These are phyloP conservation scores for Chernovozyma aurita DNA, from an alignment of 1,139 yeast species.

Conservation along the genomic window DNA sequence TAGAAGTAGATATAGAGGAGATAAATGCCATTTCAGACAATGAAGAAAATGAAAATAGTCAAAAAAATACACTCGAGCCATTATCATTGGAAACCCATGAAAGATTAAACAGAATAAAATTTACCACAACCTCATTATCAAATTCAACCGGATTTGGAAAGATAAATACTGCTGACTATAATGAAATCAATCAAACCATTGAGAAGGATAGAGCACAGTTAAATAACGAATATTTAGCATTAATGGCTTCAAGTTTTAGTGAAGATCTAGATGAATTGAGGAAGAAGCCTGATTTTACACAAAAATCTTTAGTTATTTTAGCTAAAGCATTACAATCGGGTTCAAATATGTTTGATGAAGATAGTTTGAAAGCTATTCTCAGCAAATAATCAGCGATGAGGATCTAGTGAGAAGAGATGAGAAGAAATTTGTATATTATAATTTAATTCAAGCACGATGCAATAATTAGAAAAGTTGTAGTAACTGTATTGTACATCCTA, in stretches of 20 bases:
- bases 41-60: conserved; percentile 6
- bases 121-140: conserved; percentile 22
- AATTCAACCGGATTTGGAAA: conserved; percentile 15
- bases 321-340: conserved; percentile 68
- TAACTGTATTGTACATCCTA: too few species aligned
- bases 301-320: conserved; percentile 53
- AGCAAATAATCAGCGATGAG: conserved; percentile 6
- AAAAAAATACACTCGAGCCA: conserved; percentile 12
- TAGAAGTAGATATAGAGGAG: conserved; percentile 30
- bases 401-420: neutral
- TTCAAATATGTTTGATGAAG: conserved; percentile 61
- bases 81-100: conserved; percentile 20
- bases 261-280: conserved; percentile 63
- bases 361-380: conserved; percentile 44
- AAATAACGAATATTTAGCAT: conserved; percentile 48
- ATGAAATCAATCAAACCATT: conserved; percentile 21
- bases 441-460: too few species aligned
- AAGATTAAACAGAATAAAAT: conserved; percentile 22
- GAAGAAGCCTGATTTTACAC: conserved; percentile 59
- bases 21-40: conserved; percentile 36
- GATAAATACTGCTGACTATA: conserved; percentile 13
- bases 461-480: too few species aligned
- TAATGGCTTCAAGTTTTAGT: conserved; percentile 57
- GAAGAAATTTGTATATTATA: neutral
- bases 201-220: conserved; percentile 35